A percentile compares a stretch with the other conserved stretches of the same genome.
Evolutionary conservation across 2,329 filamentous ascomycete genomes (phyloP).

Genomic region (Colletotrichum eleusines): DNA sequence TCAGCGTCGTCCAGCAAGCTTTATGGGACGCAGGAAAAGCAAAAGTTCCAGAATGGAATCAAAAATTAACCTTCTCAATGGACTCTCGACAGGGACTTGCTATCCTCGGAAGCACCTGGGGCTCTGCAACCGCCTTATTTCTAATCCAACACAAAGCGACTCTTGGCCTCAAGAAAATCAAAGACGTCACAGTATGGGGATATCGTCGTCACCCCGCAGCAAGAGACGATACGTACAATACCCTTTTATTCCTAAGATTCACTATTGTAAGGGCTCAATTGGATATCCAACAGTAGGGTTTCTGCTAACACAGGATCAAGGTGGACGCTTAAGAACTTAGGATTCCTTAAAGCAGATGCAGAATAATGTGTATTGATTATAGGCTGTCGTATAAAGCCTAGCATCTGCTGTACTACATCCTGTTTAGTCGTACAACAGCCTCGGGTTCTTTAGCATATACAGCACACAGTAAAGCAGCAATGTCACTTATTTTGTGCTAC

Average conservation of each 20-base stretch:
- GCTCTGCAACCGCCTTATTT: neutral
- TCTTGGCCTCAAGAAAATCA: neutral
- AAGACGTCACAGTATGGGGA: neutral
- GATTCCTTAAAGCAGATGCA: too few relatives aligned
- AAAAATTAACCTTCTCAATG: neutral
- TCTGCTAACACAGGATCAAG: too few relatives aligned
- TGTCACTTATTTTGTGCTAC: too few relatives aligned
- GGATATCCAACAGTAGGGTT: too few relatives aligned
- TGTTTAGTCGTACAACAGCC: too few relatives aligned
- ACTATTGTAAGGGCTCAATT: neutral
- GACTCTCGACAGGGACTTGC: neutral
- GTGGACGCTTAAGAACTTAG: too few relatives aligned
- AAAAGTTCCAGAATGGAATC: neutral
- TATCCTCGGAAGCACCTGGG: neutral
- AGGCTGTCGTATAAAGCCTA: too few relatives aligned
- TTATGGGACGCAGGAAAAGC: neutral
- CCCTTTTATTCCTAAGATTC: neutral
- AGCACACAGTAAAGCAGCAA: too few relatives aligned
- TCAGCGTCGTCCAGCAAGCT: neutral
- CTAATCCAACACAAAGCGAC: slow-evolving; percentile 4
- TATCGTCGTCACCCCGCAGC: neutral
- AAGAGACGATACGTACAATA: neutral
- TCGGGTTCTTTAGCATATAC: too few relatives aligned
- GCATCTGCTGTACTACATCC: too few relatives aligned
- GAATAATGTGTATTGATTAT: too few relatives aligned